Base-by-base conservation (phyloP, 1,284 basidiomycete species). In the Fomes fomentarius region DNA sequence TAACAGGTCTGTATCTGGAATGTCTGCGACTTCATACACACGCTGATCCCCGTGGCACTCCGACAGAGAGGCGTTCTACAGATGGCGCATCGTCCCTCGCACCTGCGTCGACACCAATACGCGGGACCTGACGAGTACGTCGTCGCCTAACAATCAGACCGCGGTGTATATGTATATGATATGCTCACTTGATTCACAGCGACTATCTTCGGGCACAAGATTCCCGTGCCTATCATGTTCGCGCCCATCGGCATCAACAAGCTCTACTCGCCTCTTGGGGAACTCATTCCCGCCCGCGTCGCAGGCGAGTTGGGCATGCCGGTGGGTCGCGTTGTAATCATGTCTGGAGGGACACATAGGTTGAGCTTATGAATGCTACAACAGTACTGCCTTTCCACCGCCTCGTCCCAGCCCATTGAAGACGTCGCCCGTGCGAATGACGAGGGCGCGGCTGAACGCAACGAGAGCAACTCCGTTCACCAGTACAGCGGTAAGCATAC, bases 161-260 rank as follows among this genome's bases (percentile, higher is more conserved):
- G n/a, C n/a, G n/a, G n/a, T n/a, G n/a, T n/a, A n/a, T n/a, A n/a
- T n/a, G n/a, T n/a, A n/a, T n/a, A n/a, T n/a, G n/a, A n/a, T 22
- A 24, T 35, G 11, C 19, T 30, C 15, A 21, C 31, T 43, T 15
- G 10, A 10, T 2, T 17, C 12, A 4, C 37, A 77, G 75, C 72
- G 12, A 75, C 74, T 6, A 63, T 85, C n/a, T 83, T 84, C 56
- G 82, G 82, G 0, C 79, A 82, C 61, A 71, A 66, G 22, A 75
- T 84, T 44, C 75, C 78, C 11, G 79, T 79, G 0, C 82, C 82
- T 3, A 77, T 85, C 50, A 64, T 79, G 34, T 81, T 85, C 58
- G 79, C 81, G 0, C 82, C 82, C 2, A 80, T 85, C 43, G 83
- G 82, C 0, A 81, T 85, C 58, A 83, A 82, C 67, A 82, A 82